A percentile compares a stretch with the other conserved stretches of the same genome.
Evolutionary conservation across 2,329 filamentous ascomycete genomes (phyloP).

Genomic region (Helotiales sp.): DNA sequence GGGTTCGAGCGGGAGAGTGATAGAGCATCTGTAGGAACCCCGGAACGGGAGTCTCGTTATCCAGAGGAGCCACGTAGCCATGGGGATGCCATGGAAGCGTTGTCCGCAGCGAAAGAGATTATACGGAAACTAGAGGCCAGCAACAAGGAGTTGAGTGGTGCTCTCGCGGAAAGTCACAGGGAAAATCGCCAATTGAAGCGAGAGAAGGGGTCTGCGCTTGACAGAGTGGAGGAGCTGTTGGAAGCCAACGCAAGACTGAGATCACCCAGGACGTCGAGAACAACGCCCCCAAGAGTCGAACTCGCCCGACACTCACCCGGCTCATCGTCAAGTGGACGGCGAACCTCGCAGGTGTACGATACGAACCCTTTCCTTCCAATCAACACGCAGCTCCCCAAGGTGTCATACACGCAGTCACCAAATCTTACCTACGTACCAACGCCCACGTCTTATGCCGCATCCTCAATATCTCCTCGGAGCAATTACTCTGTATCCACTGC

Average conservation of each 20-base stretch:
- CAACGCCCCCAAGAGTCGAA: slow-evolving; percentile 7
- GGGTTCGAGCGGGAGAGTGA: slow-evolving; percentile 26
- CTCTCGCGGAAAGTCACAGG: slow-evolving; percentile 25
- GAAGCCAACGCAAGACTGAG: slow-evolving; percentile 6
- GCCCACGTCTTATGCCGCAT: slow-evolving; percentile 4
- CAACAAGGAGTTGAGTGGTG: slow-evolving; percentile 13
- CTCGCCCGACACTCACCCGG: not conserved
- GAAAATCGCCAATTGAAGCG: slow-evolving; percentile 25
- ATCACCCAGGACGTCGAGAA: slow-evolving; percentile 3
- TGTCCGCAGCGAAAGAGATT: slow-evolving; percentile 26
- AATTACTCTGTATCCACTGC: not conserved
- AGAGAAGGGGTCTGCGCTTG: slow-evolving; percentile 18
- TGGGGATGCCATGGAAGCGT: slow-evolving; percentile 26
- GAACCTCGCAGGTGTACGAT: not conserved
- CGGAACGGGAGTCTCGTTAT: slow-evolving; percentile 18
- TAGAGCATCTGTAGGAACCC: slow-evolving; percentile 27
- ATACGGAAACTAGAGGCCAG: slow-evolving; percentile 18
- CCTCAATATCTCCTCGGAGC: not conserved
- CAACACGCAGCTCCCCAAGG: slow-evolving; percentile 1
- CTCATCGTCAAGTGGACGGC: not conserved
- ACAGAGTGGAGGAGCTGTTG: slow-evolving; percentile 12
- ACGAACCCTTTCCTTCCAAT: slow-evolving; percentile 27
- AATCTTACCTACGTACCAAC: slow-evolving; percentile 12
- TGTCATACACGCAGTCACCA: slow-evolving; percentile 9
- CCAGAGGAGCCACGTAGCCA: slow-evolving; percentile 24